phyloP scores from a whole-genome alignment of 768 basidiomycete genomes.

The Naematelia encephala region DNA sequence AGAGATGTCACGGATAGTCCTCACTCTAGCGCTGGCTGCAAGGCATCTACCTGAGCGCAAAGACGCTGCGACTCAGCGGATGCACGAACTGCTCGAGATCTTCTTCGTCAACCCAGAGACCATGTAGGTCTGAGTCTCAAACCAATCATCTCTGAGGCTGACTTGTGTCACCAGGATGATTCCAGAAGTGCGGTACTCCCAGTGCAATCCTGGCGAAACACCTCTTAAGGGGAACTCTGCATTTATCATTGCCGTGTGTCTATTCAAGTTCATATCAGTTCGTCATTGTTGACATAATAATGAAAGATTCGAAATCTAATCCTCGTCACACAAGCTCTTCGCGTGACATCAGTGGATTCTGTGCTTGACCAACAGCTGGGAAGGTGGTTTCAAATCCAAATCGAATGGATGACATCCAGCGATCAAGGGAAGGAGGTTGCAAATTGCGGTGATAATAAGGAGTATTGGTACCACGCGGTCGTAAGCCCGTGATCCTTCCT shows the following conservation, averaged over 20 bases:
- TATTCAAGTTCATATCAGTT: neutral
- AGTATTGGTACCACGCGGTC: constrained; percentile 25
- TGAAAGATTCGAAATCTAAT: constrained; percentile 19
- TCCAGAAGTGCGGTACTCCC: constrained; percentile 20
- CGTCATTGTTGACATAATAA: neutral
- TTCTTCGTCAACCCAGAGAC: constrained; percentile 20
- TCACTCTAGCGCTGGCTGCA: constrained; percentile 8
- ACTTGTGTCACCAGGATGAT: constrained; percentile 12
- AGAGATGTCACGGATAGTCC: constrained; percentile 3
- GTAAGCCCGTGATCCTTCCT: constrained; percentile 3
- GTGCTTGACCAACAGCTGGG: neutral
- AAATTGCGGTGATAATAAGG: constrained; percentile 14
- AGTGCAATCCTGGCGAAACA: constrained; percentile 11
- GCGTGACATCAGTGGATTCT: neutral
- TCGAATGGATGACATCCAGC: constrained; percentile 14
- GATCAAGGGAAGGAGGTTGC: constrained; percentile 6
- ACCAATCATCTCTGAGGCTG: neutral
- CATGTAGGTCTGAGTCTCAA: constrained; percentile 2
- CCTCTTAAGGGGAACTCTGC: constrained; percentile 7
- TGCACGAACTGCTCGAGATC: constrained; percentile 4
- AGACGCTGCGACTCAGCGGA: neutral
- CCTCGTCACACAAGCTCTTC: constrained; percentile 16
- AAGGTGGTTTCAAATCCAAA: constrained; percentile 17
- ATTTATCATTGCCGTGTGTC: constrained; percentile 22
- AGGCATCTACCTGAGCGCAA: neutral